Evolutionary conservation across 306 rosid genomes (phyloP), one percentile per base, ranked within the genome.

Genomic region (Nissolia schottii): DNA sequence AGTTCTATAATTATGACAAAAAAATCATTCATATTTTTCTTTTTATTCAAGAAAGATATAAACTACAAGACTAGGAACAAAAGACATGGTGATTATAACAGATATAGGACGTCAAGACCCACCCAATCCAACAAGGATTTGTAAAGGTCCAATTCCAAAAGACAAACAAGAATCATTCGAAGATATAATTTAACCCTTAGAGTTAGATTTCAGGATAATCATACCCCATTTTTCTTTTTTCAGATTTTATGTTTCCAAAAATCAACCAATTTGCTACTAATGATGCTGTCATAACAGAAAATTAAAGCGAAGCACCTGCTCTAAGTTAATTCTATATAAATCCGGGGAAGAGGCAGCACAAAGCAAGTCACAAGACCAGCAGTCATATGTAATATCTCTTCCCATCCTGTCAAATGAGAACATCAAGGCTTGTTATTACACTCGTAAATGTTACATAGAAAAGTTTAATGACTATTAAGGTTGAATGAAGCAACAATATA

Each of bases 261-360:
- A 4, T 69, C 57, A 74, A 67, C 55, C 45, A 77, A 54, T 62
- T 64, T 29, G 54, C 46, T 24, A 64, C 19, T 37, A 62, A 23
- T 28, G 41, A 67, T 27, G 25, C 25, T n/a, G 2, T n/a, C 49
- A 34, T 22, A 28, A 67, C 13, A 46, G 50, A 48, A 71, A 49
- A 45, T 37, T 65, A 48, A 79, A 63, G 67, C 43, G 29, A 14
- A 72, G 34, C 61, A 94, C 98, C 98, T 89, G 95, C 67, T 94
- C 89, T 80, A 94, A 78, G 83, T 91, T 94, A 34, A 94, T 91
- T 84, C 98, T 83, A 80, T 94, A 93, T 40, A 94, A 55, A 70
- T 94, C 96, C 5, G 97, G 92, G 38, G 96, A 94, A 19, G 98
- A 94, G 15, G 97, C 97, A 43, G 98, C 98, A 86, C 98, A 94